Base-by-base conservation (phyloP, 371 early-diverging fungal species). In the Saksenaea oblongispora region DNA sequence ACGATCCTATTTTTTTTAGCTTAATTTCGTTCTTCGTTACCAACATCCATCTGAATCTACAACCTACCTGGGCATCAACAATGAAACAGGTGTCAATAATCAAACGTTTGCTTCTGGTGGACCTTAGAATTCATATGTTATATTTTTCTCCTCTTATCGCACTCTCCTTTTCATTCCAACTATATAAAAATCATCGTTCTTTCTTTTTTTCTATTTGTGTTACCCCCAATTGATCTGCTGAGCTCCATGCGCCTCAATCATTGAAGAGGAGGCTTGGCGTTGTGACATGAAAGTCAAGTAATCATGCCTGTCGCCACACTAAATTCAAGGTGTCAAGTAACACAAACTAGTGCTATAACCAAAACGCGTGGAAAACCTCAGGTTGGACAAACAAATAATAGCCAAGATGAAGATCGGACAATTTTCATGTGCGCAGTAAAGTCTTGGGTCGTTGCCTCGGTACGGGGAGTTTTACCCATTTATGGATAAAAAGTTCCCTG, bases 151-250 rank as follows among this genome's bases (percentile, higher is more conserved):
- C 5, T 17, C 27, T 31, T 61, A 34, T n/a, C 39, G 7, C 34
- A 65, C 26, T 14, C 34, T 37, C 41, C 17, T 47, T 47, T 47
- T 47, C 28, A 27, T 61, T 59, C 36, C 67, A 35, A 56, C 67
- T 69, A 67, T 37, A 64, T 41, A 34, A n/a, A 57, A 18, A 22
- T 15, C 22, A 26, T 56, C 24, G 5, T 41, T 28, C 3, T 5
- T 18, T 17, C 22, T 34, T 13, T 57, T 44, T 27, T 56, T 54
- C 39, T 62, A 15, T 54, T 13, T 37, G 51, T 47, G 51, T 47
- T 22, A 47, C 51, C 51, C 39, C 22, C 17, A 47, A 47, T 18
- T 47, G 51, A 47, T 47, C 51, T 47, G 51, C 51, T 47, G 51
- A 47, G 51, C 51, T 47, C n/a, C 51, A 47, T 47, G 51, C 51